Percentiles rank a stretch among this genome's conserved stretches.
These are phyloP conservation scores for Solanum lignicaule DNA, from an alignment of 257 asterid genomes.

Conservation along the genomic window DNA sequence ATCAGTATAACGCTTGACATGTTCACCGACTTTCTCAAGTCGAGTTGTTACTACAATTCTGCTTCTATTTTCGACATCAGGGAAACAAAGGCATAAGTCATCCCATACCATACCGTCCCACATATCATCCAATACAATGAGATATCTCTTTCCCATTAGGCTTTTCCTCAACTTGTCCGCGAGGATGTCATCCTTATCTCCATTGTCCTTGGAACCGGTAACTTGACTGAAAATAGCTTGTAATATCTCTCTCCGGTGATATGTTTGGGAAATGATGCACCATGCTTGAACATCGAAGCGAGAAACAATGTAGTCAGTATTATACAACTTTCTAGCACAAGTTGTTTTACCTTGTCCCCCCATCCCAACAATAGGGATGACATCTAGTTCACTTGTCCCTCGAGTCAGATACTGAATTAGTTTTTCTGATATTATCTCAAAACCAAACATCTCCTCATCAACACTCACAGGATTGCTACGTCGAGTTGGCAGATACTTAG, in stretches of 20 bases:
- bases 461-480: not conserved
- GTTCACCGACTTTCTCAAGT: not conserved
- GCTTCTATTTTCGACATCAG: not conserved
- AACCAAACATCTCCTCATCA: not conserved
- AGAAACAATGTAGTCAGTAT: not conserved
- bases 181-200: not conserved
- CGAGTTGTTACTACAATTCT: not conserved
- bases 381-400: too few relatives aligned
- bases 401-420: not conserved
- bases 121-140: not conserved
- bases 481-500: not conserved
- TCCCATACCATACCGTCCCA: not conserved
- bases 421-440: not conserved
- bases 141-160: not conserved
- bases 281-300: not conserved
- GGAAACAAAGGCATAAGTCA: not conserved
- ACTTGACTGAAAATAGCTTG: not conserved
- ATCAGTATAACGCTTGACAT: not conserved
- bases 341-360: not conserved
- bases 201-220: not conserved
- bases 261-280: not conserved
- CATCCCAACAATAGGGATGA: too few relatives aligned
- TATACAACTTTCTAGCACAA: not conserved
- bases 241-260: not conserved
- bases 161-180: not conserved